Evolutionary conservation across 192 early-diverging fungal genomes (phyloP), one percentile per base, ranked within the genome.

Genomic region (Thamnidium elegans): DNA sequence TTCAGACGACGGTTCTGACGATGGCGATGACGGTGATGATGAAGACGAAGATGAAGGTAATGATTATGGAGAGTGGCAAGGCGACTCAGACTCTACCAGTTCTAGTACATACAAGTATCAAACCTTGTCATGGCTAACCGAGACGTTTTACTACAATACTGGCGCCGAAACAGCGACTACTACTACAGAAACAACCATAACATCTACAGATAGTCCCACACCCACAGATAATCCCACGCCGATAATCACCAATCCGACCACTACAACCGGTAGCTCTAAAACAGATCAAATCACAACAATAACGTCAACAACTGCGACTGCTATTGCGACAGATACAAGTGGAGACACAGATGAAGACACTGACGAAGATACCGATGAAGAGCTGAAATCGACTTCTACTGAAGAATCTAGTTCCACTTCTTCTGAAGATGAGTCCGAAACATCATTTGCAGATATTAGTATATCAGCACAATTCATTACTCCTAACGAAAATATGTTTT

Each of bases 91-190:
- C 19, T 50, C 50, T 8, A 48, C 50, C 17, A 48, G 26, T 11
- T 66, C 69, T 4, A 26, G 26, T 26, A 46, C 58, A 3, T 72
- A 72, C 43, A 36, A 51, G 15, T 72, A 72, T 26, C 44, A 55
- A 26, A 63, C 70, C 5, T 55, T 62, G 8, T 50, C 65, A 47
- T 72, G 70, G 70, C 21, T 72, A 17, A 46, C 50, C n/a, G 19
- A 50, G 15, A 48, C 65, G 1, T 72, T 72, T 44, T 67, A 50
- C 32, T 43, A 66, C 23, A 32, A 56, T 44, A 42, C 59, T 34
- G 19, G 3, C 19, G 13, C 53, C 0, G 19, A 42, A 5, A 63
- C 50, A 9, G 11, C 63, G 10, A 61, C 21, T 14, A 11, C n/a
- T 23, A 23, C 6, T 53, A 48, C 55, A 15, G 7, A 19, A 14